A percentile compares a stretch with the other conserved stretches of the same genome.
Evolutionary conservation across 768 basidiomycete species (phyloP).

Genomic region (Dioszegia hungarica): DNA sequence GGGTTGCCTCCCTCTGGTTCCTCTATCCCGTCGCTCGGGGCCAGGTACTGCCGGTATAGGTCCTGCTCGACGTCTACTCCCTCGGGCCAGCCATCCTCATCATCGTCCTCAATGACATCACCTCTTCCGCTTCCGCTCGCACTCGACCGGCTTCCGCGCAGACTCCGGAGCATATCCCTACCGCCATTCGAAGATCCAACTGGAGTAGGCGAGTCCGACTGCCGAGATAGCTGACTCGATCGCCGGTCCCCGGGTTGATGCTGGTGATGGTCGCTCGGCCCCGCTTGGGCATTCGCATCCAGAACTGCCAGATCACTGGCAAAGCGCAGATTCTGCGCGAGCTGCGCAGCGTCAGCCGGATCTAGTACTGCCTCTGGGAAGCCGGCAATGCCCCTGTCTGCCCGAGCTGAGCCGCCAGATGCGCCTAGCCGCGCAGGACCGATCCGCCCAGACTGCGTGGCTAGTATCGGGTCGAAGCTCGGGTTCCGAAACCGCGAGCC

Average conservation of each 20-base stretch:
- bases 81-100: no score
- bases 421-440: background rate
- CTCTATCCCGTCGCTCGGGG: no score
- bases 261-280: background rate
- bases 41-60: no score
- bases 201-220: slow-evolving; percentile 1
- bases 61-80: no score
- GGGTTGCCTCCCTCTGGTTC: no score
- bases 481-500: background rate
- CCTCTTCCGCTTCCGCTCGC: background rate
- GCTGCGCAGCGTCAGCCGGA: background rate
- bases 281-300: background rate
- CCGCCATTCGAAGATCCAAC: background rate
- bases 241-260: no score
- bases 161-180: background rate
- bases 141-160: background rate
- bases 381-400: background rate
- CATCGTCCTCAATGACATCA: background rate
- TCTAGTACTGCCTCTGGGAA: background rate
- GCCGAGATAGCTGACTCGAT: background rate
- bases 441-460: no score
- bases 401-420: background rate
- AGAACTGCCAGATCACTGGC: background rate
- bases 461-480: background rate
- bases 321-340: background rate